These are phyloP conservation scores for Acanthamoeba royreba DNA, from an alignment of 208 protist species.

Conservation along the genomic window DNA sequence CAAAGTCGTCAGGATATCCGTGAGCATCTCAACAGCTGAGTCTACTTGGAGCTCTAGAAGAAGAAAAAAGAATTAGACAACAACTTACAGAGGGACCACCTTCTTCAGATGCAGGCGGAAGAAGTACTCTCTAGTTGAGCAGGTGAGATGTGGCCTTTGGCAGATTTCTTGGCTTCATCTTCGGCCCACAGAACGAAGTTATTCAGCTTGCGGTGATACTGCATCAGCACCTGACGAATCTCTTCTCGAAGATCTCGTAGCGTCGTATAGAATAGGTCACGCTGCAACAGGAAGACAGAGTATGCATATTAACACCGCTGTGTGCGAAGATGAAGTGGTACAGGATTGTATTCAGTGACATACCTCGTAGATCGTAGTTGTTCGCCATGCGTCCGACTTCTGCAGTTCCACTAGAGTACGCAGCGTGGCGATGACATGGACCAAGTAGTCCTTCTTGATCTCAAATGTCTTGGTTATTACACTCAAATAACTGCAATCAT, in stretches of 20 bases:
- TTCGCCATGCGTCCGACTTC: background rate
- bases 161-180: background rate
- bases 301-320: too few relatives aligned
- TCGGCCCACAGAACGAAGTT: background rate
- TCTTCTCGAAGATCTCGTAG: background rate
- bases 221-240: background rate
- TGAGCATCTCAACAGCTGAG: background rate
- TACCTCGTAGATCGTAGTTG: background rate
- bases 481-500: background rate
- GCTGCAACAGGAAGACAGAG: background rate
- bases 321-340: too few relatives aligned
- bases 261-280: background rate
- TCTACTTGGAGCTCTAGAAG: background rate
- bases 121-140: background rate
- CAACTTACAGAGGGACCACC: too few relatives aligned
- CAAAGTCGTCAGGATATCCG: background rate
- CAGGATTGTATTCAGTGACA: background rate
- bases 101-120: too few relatives aligned
- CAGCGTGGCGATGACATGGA: background rate
- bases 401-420: background rate
- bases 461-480: background rate
- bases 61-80: background rate
- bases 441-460: background rate
- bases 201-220: conserved; percentile 15
- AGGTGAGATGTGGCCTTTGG: background rate